These are phyloP conservation scores for Phytophthora chlamydospora DNA, from an alignment of 352 stramenopile species.

Conservation along the genomic window DNA sequence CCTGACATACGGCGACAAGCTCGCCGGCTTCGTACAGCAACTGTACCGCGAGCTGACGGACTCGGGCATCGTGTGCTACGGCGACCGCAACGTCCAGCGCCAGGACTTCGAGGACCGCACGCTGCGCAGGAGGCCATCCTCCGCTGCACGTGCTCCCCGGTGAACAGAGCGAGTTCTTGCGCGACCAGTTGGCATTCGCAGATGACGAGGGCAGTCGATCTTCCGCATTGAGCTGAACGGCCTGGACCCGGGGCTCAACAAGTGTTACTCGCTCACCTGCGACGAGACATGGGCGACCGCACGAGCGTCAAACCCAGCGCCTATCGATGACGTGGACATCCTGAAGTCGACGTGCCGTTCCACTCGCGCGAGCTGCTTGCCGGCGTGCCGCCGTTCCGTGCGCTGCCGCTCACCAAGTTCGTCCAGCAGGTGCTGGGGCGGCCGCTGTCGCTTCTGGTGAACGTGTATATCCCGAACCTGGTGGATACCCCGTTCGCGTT, in stretches of 20 bases:
- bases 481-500: slow-evolving; percentile 82
- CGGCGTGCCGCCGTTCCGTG: slow-evolving; percentile 81
- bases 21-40: slow-evolving; percentile 71
- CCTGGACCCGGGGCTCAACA: slow-evolving; percentile 73
- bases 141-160: slow-evolving; percentile 76
- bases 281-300: slow-evolving; percentile 73
- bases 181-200: slow-evolving; percentile 82
- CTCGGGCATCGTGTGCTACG: slow-evolving; percentile 63
- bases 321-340: too few species aligned
- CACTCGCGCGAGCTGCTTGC: slow-evolving; percentile 85
- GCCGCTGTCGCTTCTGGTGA: slow-evolving; percentile 71
- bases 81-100: slow-evolving; percentile 63
- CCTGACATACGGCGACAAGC: slow-evolving; percentile 80
- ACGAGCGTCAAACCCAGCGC: slow-evolving; percentile 76
- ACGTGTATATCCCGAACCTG: slow-evolving; percentile 89
- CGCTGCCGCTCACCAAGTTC: slow-evolving; percentile 77
- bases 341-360: slow-evolving; percentile 93
- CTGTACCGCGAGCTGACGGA: slow-evolving; percentile 66
- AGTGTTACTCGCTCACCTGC: slow-evolving; percentile 80
- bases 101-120: slow-evolving; percentile 73
- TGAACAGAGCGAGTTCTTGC: slow-evolving; percentile 80
- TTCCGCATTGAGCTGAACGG: slow-evolving; percentile 83
- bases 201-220: slow-evolving; percentile 87
- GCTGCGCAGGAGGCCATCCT: slow-evolving; percentile 81
- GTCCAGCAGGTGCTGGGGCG: slow-evolving; percentile 66